Conservation (phyloP, 495 filamentous ascomycete genomes). For the Penicillium cataractarum region DNA sequence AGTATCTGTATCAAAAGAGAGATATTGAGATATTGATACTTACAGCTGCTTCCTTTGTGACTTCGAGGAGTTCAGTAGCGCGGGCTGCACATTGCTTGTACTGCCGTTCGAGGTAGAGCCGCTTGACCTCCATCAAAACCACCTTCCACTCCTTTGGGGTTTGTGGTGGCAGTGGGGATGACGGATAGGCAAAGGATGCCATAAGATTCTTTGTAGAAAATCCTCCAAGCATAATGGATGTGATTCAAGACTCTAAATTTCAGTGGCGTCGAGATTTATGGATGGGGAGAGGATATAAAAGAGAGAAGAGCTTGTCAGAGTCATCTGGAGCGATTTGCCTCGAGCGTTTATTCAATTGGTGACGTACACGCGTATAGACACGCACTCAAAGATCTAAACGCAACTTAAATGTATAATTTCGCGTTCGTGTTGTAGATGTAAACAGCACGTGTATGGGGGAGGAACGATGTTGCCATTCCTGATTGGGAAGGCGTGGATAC, state of each 20-base stretch:
- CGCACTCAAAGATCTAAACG: not conserved
- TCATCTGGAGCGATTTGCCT: not conserved
- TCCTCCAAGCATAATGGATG: conserved; percentile 23
- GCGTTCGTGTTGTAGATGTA: not conserved
- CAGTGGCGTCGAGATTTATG: not conserved
- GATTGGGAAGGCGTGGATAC: too few relatives aligned
- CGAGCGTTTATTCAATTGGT: not conserved
- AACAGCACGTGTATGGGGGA: too few relatives aligned
- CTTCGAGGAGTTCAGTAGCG: conserved; percentile 34
- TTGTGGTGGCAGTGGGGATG: conserved; percentile 13
- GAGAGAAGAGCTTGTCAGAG: not conserved
- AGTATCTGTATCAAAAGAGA: not conserved
- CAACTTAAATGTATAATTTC: too few relatives aligned
- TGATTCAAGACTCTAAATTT: not conserved
- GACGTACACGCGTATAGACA: not conserved
- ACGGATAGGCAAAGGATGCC: conserved; percentile 22
- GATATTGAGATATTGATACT: conserved; percentile 14
- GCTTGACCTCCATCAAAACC: conserved; percentile 38
- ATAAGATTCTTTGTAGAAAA: conserved; percentile 24
- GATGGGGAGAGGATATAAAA: not conserved
- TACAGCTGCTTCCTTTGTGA: conserved; percentile 33
- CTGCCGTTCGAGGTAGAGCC: conserved; percentile 42
- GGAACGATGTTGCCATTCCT: too few relatives aligned
- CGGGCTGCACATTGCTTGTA: conserved; percentile 51
- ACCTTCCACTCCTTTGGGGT: conserved; percentile 39